phyloP scores from a whole-genome alignment of 768 basidiomycete genomes.

The Cystofilobasidium macerans region DNA sequence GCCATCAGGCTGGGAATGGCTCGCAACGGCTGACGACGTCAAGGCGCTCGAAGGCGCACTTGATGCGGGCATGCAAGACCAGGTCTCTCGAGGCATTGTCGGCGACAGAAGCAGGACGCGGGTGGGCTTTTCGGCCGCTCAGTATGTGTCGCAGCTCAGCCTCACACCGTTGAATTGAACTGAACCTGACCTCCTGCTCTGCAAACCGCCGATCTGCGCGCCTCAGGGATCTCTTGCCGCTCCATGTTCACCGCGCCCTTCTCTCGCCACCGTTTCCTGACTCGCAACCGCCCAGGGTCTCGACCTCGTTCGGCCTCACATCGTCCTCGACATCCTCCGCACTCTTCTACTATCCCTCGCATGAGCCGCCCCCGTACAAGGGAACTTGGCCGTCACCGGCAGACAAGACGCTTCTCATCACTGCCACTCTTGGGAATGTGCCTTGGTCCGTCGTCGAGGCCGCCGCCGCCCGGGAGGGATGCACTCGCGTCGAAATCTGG shows the following conservation, averaged over 20 bases:
- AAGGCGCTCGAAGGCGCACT: constrained; percentile 1
- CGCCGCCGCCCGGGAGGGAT: constrained; percentile 5
- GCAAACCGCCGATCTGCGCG: background rate
- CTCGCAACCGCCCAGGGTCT: background rate
- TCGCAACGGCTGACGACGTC: background rate
- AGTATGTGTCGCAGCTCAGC: background rate
- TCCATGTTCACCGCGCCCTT: background rate
- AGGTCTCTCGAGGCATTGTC: background rate
- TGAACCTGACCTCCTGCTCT: background rate
- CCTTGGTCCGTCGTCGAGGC: constrained; percentile 1
- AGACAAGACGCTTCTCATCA: constrained; percentile 11
- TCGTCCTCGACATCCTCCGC: background rate
- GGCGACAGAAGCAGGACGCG: background rate
- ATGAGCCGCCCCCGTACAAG: background rate
- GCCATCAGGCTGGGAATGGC: background rate
- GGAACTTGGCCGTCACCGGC: background rate
- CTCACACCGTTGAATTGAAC: no score
- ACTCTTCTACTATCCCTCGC: background rate
- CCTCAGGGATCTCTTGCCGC: background rate
- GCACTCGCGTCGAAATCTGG: constrained; percentile 13
- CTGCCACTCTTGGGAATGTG: background rate
- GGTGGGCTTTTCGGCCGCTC: background rate
- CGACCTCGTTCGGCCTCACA: background rate
- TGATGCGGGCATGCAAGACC: background rate
- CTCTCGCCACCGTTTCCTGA: background rate